phyloP scores from a whole-genome alignment of 164 flowering plant species.

The Magnolia officinalis region DNA sequence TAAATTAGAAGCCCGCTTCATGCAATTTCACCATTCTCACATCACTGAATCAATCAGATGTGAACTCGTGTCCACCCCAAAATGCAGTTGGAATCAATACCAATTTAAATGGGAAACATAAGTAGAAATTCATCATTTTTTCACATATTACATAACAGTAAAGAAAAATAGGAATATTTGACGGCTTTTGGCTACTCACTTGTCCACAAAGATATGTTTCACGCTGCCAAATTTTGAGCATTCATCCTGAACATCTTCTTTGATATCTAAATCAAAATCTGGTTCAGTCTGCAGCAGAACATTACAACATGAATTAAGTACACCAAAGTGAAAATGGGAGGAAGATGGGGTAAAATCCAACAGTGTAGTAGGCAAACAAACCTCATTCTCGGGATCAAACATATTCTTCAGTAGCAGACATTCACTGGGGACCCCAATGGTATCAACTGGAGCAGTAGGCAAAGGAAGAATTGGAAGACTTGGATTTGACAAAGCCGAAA shows the following conservation, averaged over 20 bases:
- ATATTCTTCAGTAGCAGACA: conserved; percentile 79
- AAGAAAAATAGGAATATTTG: too few species aligned
- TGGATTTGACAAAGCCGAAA: conserved; percentile 45
- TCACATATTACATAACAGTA: too few species aligned
- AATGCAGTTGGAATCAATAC: too few species aligned
- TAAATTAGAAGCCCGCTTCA: too few species aligned
- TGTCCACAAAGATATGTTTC: conserved; percentile 79
- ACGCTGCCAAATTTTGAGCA: conserved; percentile 65
- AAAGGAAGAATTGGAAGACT: conserved; percentile 33
- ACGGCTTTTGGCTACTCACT: conserved; percentile 37
- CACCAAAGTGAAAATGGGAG: not conserved
- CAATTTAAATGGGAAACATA: too few species aligned
- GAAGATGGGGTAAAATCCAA: not conserved
- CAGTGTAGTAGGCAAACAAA: conserved; percentile 21
- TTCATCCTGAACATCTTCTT: conserved; percentile 81
- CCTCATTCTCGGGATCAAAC: conserved; percentile 90
- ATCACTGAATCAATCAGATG: too few species aligned
- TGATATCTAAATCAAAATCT: conserved; percentile 86
- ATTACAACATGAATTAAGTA: not conserved
- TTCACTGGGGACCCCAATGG: conserved; percentile 81
- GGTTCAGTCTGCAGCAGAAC: conserved; percentile 60
- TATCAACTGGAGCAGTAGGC: conserved; percentile 41
- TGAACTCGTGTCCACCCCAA: too few species aligned
- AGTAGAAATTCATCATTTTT: too few species aligned
- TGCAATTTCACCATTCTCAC: too few species aligned